Evolutionary conservation across 257 asterid genomes (phyloP).

Genomic region (Linaria vulgaris): DNA sequence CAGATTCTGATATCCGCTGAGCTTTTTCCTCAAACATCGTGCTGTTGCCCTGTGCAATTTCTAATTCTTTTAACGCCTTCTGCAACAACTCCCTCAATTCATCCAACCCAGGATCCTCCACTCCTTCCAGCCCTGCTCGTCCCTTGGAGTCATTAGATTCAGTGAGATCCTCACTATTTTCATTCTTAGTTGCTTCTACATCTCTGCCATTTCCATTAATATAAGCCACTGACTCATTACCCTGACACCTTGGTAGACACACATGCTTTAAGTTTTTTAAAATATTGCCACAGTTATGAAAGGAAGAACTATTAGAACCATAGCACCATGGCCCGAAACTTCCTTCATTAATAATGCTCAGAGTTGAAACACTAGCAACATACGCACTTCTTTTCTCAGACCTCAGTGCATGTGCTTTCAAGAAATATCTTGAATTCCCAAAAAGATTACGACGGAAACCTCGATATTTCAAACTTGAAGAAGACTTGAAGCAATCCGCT

Average conservation of each 20-base stretch:
- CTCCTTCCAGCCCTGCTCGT: slow-evolving; percentile 39
- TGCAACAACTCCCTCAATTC: slow-evolving; percentile 77
- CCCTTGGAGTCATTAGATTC: slow-evolving; percentile 42
- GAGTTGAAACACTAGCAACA: slow-evolving; percentile 27
- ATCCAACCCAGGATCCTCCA: slow-evolving; percentile 55
- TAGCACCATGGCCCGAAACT: slow-evolving; percentile 32
- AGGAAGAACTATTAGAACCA: slow-evolving; percentile 32
- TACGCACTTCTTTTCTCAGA: slow-evolving; percentile 31
- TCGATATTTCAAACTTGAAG: slow-evolving; percentile 27
- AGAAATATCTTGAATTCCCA: slow-evolving; percentile 32
- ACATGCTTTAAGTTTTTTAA: slow-evolving; percentile 35
- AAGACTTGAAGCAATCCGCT: slow-evolving; percentile 26
- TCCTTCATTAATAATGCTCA: slow-evolving; percentile 27
- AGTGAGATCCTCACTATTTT: slow-evolving; percentile 33
- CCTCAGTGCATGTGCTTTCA: slow-evolving; percentile 29
- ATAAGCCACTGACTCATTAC: slow-evolving; percentile 80
- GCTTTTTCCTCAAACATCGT: slow-evolving; percentile 84
- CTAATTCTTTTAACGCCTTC: slow-evolving; percentile 76
- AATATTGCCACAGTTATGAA: slow-evolving; percentile 28
- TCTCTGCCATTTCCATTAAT: slow-evolving; percentile 61
- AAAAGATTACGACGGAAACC: slow-evolving; percentile 25
- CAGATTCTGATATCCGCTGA: slow-evolving; percentile 84
- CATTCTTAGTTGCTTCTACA: slow-evolving; percentile 42
- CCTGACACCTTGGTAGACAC: slow-evolving; percentile 62
- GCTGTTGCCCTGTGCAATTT: slow-evolving; percentile 72